Conservation (phyloP, 208 protist species). For the Naegleria lovaniensis region DNA sequence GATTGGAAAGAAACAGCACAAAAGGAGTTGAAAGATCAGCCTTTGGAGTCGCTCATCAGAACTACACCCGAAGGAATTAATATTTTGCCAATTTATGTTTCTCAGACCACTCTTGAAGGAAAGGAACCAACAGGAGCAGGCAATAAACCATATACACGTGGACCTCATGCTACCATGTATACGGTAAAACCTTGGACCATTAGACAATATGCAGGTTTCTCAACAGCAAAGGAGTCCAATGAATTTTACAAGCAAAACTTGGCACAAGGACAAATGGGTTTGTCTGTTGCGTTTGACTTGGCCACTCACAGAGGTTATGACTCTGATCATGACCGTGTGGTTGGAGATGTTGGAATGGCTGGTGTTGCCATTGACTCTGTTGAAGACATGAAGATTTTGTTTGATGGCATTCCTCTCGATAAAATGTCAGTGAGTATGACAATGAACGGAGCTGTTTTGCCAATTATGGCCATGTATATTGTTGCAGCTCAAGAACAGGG, state of each 20-base stretch:
- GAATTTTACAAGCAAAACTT: conserved; percentile 82
- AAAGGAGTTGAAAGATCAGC: conserved; percentile 71
- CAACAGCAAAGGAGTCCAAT: conserved; percentile 89
- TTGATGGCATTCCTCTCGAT: conserved; percentile 82
- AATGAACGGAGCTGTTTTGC: conserved; percentile 93
- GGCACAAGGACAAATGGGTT: conserved; percentile 78
- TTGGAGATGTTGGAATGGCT: conserved; percentile 91
- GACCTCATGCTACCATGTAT: conserved; percentile 90
- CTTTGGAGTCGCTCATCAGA: conserved; percentile 49
- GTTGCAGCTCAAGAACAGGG: conserved; percentile 84
- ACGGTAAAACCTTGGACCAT: conserved; percentile 85
- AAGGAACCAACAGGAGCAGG: conserved; percentile 52
- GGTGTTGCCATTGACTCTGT: conserved; percentile 87
- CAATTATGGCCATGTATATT: conserved; percentile 88
- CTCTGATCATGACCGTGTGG: conserved; percentile 82
- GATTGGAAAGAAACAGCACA: conserved; percentile 63
- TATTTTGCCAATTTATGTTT: conserved; percentile 78
- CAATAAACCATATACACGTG: conserved; percentile 80
- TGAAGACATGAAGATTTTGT: conserved; percentile 75
- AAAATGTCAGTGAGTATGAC: conserved; percentile 91
- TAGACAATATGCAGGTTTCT: conserved; percentile 86
- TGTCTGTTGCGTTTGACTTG: conserved; percentile 89
- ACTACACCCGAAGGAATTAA: conserved; percentile 59
- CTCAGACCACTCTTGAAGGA: conserved; percentile 13
- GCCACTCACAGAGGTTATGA: conserved; percentile 92